phyloP scores from a whole-genome alignment of 2,329 filamentous ascomycete species.

The Fusarium sp. region DNA sequence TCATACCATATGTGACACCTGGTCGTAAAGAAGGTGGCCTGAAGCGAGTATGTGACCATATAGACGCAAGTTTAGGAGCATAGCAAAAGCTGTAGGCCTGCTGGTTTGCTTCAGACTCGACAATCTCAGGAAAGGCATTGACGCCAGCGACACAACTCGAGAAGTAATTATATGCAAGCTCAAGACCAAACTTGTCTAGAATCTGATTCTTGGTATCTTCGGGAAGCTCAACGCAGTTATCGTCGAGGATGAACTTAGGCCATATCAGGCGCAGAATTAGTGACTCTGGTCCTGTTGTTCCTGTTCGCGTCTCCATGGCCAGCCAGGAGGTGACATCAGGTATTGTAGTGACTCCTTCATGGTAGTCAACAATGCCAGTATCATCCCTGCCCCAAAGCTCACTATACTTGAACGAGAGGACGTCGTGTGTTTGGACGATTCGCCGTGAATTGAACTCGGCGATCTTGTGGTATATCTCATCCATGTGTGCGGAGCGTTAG shows the following conservation, averaged over 20 bases:
- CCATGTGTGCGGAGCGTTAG: constrained; percentile 34
- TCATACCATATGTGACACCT: constrained; percentile 43
- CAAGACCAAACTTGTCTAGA: constrained; percentile 41
- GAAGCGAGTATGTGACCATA: constrained; percentile 46
- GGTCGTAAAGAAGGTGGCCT: constrained; percentile 3
- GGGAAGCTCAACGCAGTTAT: constrained; percentile 39
- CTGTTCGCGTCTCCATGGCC: constrained; percentile 21
- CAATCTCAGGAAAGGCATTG: constrained; percentile 34
- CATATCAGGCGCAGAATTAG: constrained; percentile 45
- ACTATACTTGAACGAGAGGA: constrained; percentile 37
- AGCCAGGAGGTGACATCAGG: constrained; percentile 36
- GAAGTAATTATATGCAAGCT: constrained; percentile 46
- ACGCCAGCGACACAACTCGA: constrained; percentile 47
- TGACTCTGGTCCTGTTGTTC: constrained; percentile 19
- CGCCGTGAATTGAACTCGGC: constrained; percentile 36
- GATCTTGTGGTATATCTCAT: constrained; percentile 46
- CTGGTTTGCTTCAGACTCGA: background rate
- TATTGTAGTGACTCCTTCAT: constrained; percentile 6
- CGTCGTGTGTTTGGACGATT: constrained; percentile 19
- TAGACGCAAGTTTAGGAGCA: constrained; percentile 49
- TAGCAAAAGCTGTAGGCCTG: constrained; percentile 47
- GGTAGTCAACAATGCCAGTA: constrained; percentile 27
- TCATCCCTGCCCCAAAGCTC: constrained; percentile 42
- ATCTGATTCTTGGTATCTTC: constrained; percentile 27
- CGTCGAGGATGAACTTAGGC: constrained; percentile 34